Evolutionary conservation across 1,139 yeast genomes (phyloP), one percentile per base, ranked within the genome.

Genomic region (Insectozyma bohioensis): DNA sequence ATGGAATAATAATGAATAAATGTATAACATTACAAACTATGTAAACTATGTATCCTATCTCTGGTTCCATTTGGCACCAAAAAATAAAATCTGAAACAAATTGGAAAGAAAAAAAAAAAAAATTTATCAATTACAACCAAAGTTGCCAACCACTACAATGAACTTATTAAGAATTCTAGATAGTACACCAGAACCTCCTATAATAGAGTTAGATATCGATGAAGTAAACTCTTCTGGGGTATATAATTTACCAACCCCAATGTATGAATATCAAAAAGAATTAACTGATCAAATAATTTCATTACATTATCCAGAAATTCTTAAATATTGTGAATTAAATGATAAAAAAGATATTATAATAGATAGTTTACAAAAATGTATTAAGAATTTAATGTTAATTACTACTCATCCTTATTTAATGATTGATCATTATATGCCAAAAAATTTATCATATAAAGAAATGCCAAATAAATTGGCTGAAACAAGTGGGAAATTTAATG

Each of bases 231-330:
- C 52, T 4, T 73, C 81, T 2, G 85, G 90, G 7, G 95, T 85
- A 48, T 87, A 86, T 55, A 75, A 78, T 55, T 65, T 90, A 26
- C 87, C 95, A 0, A 85, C 95, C 4, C 90, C 95, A 3, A 80
- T 90, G 82, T 79, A 85, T 39, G 88, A 85, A 42, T 84, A 86
- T 46, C 97, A 92, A 54, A 83, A 81, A 49, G 95, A 87, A 51
- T 70, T 92, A 34, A 85, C 92, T n/a, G 95, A 90, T 59, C 95
- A 88, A 53, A 88, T 92, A 18, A 85, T 92, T 6, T 85, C 95
- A 1, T 65, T 88, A 27, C 97, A 92, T 56, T 88, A 88, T 52
- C 80, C 95, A 20, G 97, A 90, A 53, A 86, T 92, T 36, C 66
- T 90, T 47, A 82, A 87, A 58, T 87, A 83, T 56, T 88, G 87